phyloP scores from a whole-genome alignment of 179 eudicot species.

The Spinacia oleracea region DNA sequence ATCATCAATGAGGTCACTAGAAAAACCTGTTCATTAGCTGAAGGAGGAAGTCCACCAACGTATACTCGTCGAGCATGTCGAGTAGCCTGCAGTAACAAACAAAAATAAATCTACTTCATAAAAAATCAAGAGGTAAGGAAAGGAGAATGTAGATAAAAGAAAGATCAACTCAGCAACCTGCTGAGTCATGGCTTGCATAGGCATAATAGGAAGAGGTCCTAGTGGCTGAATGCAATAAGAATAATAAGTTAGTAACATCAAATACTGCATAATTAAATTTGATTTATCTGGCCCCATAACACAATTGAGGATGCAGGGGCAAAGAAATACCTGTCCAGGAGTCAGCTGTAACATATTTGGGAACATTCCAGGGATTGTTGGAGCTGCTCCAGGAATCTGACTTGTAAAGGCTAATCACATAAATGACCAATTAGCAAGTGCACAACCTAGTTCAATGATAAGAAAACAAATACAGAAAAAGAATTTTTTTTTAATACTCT shows the following conservation, averaged over 20 bases:
- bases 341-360: slow-evolving; percentile 55
- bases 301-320: background rate
- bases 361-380: slow-evolving; percentile 73
- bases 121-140: background rate
- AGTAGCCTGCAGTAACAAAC: slow-evolving; percentile 40
- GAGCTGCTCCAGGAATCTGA: slow-evolving; percentile 71
- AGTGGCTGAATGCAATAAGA: slow-evolving; percentile 32
- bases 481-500: slow-evolving; percentile 13
- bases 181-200: slow-evolving; percentile 60
- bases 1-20: slow-evolving; percentile 4
- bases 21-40: slow-evolving; percentile 53
- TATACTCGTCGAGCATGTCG: slow-evolving; percentile 59
- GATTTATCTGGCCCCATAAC: background rate
- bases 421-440: slow-evolving; percentile 32
- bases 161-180: slow-evolving; percentile 35
- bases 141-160: background rate
- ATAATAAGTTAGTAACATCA: slow-evolving; percentile 19
- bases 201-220: slow-evolving; percentile 52
- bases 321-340: slow-evolving; percentile 39
- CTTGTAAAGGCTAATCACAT: slow-evolving; percentile 58
- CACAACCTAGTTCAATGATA: background rate
- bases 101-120: background rate
- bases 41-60: slow-evolving; percentile 57
- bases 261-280: background rate
- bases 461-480: slow-evolving; percentile 3